Base-by-base conservation (phyloP, 148 eudicot species). In the Talinum fruticosum region DNA sequence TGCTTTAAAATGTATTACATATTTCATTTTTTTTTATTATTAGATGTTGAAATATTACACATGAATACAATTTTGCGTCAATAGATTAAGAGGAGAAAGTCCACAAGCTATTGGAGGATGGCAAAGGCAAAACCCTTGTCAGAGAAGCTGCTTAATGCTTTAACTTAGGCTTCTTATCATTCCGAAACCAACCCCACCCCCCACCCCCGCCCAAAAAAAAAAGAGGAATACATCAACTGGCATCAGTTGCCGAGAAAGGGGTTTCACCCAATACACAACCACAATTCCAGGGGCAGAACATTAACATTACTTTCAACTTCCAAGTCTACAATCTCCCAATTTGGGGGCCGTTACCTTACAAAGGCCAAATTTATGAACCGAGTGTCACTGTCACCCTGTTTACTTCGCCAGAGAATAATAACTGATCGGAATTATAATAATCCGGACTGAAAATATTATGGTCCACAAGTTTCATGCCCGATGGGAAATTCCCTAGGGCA, bases 381-480 rank as follows among this genome's bases (percentile, higher is more conserved):
- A 62, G 33, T 26, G 66, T n/a, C n/a, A 13, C 33, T 28, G 18
- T 57, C 15, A 10, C 18, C 66, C 66, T 7, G 33, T 62, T 62
- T 10, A 61, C 32, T 24, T 61, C 66, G 16, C 32, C 66, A 62
- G 16, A 28, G 66, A 62, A 62, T 28, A 62, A 62, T 62, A 28
- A 12, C 26, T 18, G 28, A 59, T 24, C 5, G 28, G n/a, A 47
- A 61, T 33, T 65, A 19, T 51, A 15, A 70, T 32, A 47, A 72
- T 44, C 51, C 53, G 61, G 47, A 75, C 67, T 41, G 71, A 34
- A 28, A 77, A 75, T 62, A 57, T 38, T 61, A 41, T 41, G 41
- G 74, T 75, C 65, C 59, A 54, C 41, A 69, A 68, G 78, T 69
- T 64, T 8, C 77, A 51, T 66, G 61, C 73, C 65, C 75, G 3